Conservation (phyloP, 1,284 basidiomycete genomes). For the Apiotrichum laibachii region DNA sequence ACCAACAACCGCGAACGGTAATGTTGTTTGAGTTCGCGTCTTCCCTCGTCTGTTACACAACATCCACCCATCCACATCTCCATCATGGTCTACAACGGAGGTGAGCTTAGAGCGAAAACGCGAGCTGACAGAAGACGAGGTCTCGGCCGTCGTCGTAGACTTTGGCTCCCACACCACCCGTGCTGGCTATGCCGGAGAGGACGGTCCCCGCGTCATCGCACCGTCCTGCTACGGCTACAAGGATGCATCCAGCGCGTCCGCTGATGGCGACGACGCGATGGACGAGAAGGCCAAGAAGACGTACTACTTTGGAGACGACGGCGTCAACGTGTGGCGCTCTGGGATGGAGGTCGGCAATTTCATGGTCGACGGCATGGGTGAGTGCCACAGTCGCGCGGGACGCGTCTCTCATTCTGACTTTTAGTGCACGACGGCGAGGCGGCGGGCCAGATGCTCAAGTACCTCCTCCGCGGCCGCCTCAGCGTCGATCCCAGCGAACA, state of each 20-base stretch:
- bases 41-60: too few species aligned
- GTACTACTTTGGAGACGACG: slow-evolving; percentile 83
- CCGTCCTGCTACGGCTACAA: slow-evolving; percentile 85
- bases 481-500: slow-evolving; percentile 70
- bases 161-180: slow-evolving; percentile 85
- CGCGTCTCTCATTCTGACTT: neutral
- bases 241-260: slow-evolving; percentile 28
- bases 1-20: neutral
- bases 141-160: slow-evolving; percentile 92
- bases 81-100: slow-evolving; percentile 50
- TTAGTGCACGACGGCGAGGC: slow-evolving; percentile 76
- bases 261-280: slow-evolving; percentile 24
- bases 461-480: slow-evolving; percentile 72
- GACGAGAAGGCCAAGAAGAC: slow-evolving; percentile 56
- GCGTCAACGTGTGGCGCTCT: slow-evolving; percentile 86
- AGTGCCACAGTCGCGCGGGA: slow-evolving; percentile 43
- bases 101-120: slow-evolving; percentile 14
- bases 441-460: slow-evolving; percentile 68
- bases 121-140: slow-evolving; percentile 51
- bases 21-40: neutral
- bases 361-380: slow-evolving; percentile 79
- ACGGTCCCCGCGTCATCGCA: slow-evolving; percentile 87
- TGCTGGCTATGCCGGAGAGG: slow-evolving; percentile 96
- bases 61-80: slow-evolving; percentile 1
- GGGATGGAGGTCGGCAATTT: slow-evolving; percentile 84